phyloP scores from a whole-genome alignment of 2,329 filamentous ascomycete genomes.

The Colletotrichum eleusines region DNA sequence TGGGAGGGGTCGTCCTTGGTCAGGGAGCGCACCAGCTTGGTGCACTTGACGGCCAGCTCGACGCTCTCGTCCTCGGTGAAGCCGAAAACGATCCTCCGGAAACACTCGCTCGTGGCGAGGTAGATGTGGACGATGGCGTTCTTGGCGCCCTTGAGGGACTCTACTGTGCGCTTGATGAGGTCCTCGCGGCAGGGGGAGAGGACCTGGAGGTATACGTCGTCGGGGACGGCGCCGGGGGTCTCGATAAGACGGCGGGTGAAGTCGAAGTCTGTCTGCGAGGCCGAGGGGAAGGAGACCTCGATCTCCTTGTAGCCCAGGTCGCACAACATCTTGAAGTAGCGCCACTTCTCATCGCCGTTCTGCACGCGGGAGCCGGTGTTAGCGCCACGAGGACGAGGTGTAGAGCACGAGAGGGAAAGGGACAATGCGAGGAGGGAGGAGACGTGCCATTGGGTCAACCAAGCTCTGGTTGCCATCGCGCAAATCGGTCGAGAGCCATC shows the following conservation, averaged over 20 bases:
- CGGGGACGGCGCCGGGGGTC: slow-evolving; percentile 84
- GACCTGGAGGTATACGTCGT: slow-evolving; percentile 93
- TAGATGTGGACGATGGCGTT: slow-evolving; percentile 97
- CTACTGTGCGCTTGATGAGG: slow-evolving; percentile 89
- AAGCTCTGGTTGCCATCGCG: slow-evolving; percentile 95
- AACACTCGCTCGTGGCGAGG: slow-evolving; percentile 95
- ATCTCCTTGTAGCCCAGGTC: slow-evolving; percentile 98
- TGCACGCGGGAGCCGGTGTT: slow-evolving; percentile 51
- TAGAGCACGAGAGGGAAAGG: slow-evolving; percentile 16
- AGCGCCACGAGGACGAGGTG: slow-evolving; percentile 4
- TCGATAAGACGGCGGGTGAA: slow-evolving; percentile 90
- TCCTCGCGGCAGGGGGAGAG: slow-evolving; percentile 93
- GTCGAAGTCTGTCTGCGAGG: slow-evolving; percentile 95
- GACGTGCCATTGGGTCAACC: slow-evolving; percentile 87
- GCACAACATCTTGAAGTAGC: slow-evolving; percentile 94
- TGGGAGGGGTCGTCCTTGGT: slow-evolving; percentile 81
- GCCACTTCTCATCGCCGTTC: slow-evolving; percentile 95
- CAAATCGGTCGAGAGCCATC: slow-evolving; percentile 80
- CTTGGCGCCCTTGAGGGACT: slow-evolving; percentile 88
- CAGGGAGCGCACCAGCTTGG: slow-evolving; percentile 87
- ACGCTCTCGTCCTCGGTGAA: slow-evolving; percentile 86
- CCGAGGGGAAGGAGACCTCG: slow-evolving; percentile 94
- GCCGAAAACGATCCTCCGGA: slow-evolving; percentile 90
- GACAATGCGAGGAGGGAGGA: slow-evolving; percentile 9
- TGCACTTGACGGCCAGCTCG: slow-evolving; percentile 85